Evolutionary conservation across 306 rosid genomes (phyloP).

Genomic region (Echinosophora koreensis): DNA sequence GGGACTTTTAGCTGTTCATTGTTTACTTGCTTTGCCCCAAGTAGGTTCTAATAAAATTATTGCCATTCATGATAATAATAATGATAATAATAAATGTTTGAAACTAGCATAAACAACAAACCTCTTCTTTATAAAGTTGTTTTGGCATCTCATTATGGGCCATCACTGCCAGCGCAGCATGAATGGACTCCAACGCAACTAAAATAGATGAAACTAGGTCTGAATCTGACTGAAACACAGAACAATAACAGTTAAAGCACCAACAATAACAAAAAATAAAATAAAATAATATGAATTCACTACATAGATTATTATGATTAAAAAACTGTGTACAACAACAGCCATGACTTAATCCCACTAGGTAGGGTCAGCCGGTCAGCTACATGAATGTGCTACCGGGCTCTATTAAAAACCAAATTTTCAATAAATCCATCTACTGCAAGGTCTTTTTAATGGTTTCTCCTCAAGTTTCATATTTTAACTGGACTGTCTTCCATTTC

Average conservation of each 20-base stretch:
- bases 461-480: neutral
- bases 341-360: conserved; percentile 3
- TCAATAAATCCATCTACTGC: conserved; percentile 9
- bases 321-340: neutral
- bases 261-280: neutral
- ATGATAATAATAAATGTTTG: neutral
- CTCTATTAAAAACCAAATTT: conserved; percentile 14
- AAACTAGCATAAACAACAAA: conserved; percentile 40
- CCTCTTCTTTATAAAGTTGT: conserved; percentile 98
- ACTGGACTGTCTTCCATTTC: neutral
- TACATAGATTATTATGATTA: conserved; percentile 18
- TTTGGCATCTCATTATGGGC: conserved; percentile 89
- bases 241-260: conserved; percentile 44
- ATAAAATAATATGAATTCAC: neutral
- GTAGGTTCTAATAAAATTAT: neutral
- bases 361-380: neutral
- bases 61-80: neutral
- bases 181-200: conserved; percentile 93
- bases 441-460: conserved; percentile 5
- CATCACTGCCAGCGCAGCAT: conserved; percentile 92
- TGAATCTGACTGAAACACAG: conserved; percentile 80
- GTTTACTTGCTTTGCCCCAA: neutral
- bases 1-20: neutral
- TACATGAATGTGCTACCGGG: neutral
- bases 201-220: conserved; percentile 74